These are phyloP conservation scores for Fusarium sarcochroum DNA, from an alignment of 2,329 filamentous ascomycete genomes.

Conservation along the genomic window DNA sequence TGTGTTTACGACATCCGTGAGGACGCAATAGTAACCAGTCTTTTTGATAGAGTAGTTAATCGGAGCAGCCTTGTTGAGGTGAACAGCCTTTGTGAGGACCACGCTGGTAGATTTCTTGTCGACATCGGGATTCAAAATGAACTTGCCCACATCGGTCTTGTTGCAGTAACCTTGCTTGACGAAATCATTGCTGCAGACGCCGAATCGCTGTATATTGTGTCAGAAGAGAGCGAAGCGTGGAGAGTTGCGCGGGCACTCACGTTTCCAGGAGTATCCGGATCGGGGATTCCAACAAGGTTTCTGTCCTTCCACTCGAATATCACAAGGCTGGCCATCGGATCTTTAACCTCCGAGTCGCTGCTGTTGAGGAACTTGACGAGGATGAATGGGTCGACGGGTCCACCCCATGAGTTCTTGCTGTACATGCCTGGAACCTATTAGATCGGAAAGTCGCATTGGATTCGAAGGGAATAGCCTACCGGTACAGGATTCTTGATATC, in stretches of 20 bases:
- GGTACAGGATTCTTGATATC: slow-evolving; percentile 85
- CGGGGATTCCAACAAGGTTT: slow-evolving; percentile 79
- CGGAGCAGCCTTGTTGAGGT: slow-evolving; percentile 80
- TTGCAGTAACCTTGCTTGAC: slow-evolving; percentile 81
- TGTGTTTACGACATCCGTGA: slow-evolving; percentile 78
- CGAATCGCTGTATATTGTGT: slow-evolving; percentile 53
- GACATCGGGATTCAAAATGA: slow-evolving; percentile 84
- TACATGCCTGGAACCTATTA: slow-evolving; percentile 80
- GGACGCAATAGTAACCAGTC: slow-evolving; percentile 96
- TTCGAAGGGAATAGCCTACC: slow-evolving; percentile 56
- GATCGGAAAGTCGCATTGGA: background rate
- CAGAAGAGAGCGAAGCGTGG: slow-evolving; percentile 17
- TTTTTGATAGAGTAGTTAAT: slow-evolving; percentile 88
- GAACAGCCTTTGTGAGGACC: slow-evolving; percentile 84
- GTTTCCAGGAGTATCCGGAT: slow-evolving; percentile 66
- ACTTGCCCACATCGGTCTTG: slow-evolving; percentile 83
- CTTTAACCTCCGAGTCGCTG: slow-evolving; percentile 68
- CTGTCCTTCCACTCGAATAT: slow-evolving; percentile 97
- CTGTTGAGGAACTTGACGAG: slow-evolving; percentile 80
- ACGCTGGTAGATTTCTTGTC: slow-evolving; percentile 77
- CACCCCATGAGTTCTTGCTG: slow-evolving; percentile 89
- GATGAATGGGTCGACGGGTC: slow-evolving; percentile 90
- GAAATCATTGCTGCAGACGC: slow-evolving; percentile 81
- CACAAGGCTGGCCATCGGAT: slow-evolving; percentile 85
- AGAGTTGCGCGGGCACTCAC: slow-evolving; percentile 57